A percentile compares a stretch with the other conserved stretches of the same genome.
Evolutionary conservation across 257 asterid species (phyloP).

Genomic region (Fraxinus anomala): DNA sequence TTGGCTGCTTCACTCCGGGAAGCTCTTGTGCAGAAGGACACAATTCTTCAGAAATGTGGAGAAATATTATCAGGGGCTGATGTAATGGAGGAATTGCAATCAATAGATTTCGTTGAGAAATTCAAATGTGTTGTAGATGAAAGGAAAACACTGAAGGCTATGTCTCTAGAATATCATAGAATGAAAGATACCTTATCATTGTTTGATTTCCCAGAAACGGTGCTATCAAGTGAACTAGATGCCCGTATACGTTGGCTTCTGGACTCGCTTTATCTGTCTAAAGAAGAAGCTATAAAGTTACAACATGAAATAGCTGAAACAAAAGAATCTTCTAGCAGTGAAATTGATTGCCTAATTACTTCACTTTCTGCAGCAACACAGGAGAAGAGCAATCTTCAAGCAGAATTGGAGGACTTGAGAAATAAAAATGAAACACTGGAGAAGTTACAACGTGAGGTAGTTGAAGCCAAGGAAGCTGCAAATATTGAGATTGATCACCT

Average conservation of each 20-base stretch:
- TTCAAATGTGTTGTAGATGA: conserved; percentile 66
- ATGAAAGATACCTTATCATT: conserved; percentile 43
- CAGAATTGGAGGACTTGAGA: conserved; percentile 62
- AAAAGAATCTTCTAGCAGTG: conserved; percentile 55
- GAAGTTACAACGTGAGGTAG: conserved; percentile 54
- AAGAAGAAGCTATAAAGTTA: conserved; percentile 59
- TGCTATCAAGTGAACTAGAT: conserved; percentile 56
- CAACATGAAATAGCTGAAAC: conserved; percentile 54
- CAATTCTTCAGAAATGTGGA: conserved; percentile 57
- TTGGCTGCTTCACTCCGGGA: conserved; percentile 61
- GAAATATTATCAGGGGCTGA: conserved; percentile 58
- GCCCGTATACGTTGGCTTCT: conserved; percentile 60
- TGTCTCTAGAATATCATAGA: conserved; percentile 50
- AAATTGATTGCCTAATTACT: conserved; percentile 57
- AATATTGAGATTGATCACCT: conserved; percentile 53
- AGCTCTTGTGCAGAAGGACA: conserved; percentile 66
- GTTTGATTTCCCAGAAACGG: conserved; percentile 66
- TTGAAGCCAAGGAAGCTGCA: conserved; percentile 52
- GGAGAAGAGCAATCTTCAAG: conserved; percentile 56
- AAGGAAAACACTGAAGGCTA: conserved; percentile 52
- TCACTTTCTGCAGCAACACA: conserved; percentile 60
- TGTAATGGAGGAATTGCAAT: conserved; percentile 45
- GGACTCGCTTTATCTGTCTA: conserved; percentile 52
- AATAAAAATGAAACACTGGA: conserved; percentile 43
- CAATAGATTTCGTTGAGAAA: conserved; percentile 57